phyloP scores from a whole-genome alignment of 1,139 yeast genomes.

The Taphrina pruni region DNA sequence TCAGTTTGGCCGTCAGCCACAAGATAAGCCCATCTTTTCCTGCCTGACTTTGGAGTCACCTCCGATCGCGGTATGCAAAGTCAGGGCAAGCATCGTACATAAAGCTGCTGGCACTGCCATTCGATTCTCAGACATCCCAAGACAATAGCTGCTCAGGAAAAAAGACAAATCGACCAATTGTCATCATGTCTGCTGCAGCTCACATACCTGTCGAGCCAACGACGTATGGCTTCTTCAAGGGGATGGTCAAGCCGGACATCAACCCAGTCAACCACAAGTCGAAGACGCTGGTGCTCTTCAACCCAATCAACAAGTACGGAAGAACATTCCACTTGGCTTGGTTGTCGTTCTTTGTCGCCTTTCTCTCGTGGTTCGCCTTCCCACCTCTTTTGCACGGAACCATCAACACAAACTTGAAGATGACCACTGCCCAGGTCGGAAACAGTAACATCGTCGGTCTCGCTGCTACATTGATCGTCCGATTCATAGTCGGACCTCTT shows the following conservation, averaged over 20 bases:
- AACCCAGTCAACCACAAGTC: slow-evolving; percentile 51
- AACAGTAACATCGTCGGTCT: slow-evolving; percentile 52
- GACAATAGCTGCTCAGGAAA: not conserved
- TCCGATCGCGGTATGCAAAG: too few species aligned
- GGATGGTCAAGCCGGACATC: slow-evolving; percentile 47
- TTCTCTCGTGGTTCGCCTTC: slow-evolving; percentile 53
- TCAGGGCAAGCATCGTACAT: not conserved
- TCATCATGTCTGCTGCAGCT: slow-evolving; percentile 16
- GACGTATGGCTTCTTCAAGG: slow-evolving; percentile 20
- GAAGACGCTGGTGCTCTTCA: slow-evolving; percentile 49
- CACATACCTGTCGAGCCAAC: slow-evolving; percentile 4
- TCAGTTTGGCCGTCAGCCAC: slow-evolving; percentile 13
- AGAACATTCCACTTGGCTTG: slow-evolving; percentile 51
- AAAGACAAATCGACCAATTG: not conserved
- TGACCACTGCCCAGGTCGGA: slow-evolving; percentile 50
- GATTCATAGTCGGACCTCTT: slow-evolving; percentile 51
- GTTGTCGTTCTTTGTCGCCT: slow-evolving; percentile 52
- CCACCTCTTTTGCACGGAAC: slow-evolving; percentile 51
- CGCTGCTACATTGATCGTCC: slow-evolving; percentile 51
- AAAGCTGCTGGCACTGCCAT: slow-evolving; percentile 3
- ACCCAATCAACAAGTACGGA: slow-evolving; percentile 49
- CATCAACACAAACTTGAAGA: slow-evolving; percentile 48
- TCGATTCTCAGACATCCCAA: not conserved
- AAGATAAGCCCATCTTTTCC: slow-evolving; percentile 12
- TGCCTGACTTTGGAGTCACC: not conserved